These are phyloP conservation scores for Tetrahymena elliotti DNA, from an alignment of 73 alveolate genomes.

Conservation along the genomic window DNA sequence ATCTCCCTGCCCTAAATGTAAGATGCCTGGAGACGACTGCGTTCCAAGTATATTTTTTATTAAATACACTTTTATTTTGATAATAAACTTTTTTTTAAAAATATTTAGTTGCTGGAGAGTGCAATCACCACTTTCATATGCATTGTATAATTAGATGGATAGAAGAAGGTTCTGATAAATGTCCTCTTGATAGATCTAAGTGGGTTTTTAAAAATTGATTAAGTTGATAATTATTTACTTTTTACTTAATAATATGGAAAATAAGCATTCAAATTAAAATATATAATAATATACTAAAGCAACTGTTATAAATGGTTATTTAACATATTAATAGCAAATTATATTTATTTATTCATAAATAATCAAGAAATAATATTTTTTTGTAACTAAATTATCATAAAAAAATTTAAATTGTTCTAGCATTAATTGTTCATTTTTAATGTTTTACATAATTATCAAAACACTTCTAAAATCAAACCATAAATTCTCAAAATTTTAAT, in stretches of 20 bases:
- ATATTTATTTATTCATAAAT: too few relatives aligned
- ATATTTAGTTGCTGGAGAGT: slow-evolving; percentile 55
- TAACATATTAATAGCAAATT: too few relatives aligned
- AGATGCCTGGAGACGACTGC: slow-evolving; percentile 85
- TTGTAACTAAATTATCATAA: too few relatives aligned
- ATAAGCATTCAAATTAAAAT: neutral
- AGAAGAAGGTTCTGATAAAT: slow-evolving; percentile 69
- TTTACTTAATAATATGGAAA: too few relatives aligned
- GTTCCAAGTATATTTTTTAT: slow-evolving; percentile 42
- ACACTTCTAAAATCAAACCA: too few relatives aligned
- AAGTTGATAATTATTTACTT: neutral
- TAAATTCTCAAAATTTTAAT: too few relatives aligned
- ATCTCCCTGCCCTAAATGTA: slow-evolving; percentile 80
- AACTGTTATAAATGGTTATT: too few relatives aligned
- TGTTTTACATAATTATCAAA: too few relatives aligned
- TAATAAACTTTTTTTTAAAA: neutral
- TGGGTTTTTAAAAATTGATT: slow-evolving; percentile 35
- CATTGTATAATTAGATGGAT: slow-evolving; percentile 82
- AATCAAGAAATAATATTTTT: too few relatives aligned
- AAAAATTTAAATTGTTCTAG: too few relatives aligned
- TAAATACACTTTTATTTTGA: neutral
- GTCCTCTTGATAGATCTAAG: slow-evolving; percentile 72
- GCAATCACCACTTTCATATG: slow-evolving; percentile 76
- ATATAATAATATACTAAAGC: too few relatives aligned
- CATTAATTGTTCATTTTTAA: too few relatives aligned